Base-by-base conservation (phyloP, 768 basidiomycete genomes). In the Boletus edulis region DNA sequence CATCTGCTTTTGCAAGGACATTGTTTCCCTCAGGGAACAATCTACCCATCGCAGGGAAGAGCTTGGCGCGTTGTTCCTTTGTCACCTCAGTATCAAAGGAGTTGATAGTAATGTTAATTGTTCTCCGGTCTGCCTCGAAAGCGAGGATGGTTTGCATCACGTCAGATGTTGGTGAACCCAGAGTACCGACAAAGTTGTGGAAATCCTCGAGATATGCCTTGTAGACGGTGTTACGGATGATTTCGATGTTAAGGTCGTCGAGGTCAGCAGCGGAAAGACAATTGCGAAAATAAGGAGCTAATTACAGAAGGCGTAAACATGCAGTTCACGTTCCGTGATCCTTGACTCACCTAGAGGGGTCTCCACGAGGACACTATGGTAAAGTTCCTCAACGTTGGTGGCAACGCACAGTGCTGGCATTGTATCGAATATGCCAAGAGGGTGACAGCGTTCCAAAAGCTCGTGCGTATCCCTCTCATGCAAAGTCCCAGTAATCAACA, bases 391-490 rank as follows among this genome's bases (percentile, higher is more conserved):
- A 13, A 98, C 94, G 65, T 97, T 99, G 39, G 96, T 98, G 5
- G 97, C 95, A 10, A 98, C 96, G 66, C 95, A 98, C n/a, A 99
- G 78, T 7, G 95, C 96, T 12, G 97, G 94, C 94, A 99, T 96
- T 10, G 95, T 94, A 66, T 99, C 97, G 66, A 99, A 99, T 41
- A 94, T 82, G 17, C 97, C 97, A 37, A 99, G 79, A 3, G 97
- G 97, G 67, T 99, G 97, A 75, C 97, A 99, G 37, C 97, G 85
- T 63, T 95, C 93, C 37, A 99, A 76, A 4, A 99, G 83, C 68
- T 99, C 97, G 61, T 97, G 93, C 3, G 96, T 98, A 71, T 98
- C 96, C 54, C 97, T 82, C 73, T 98, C 95, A 66, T 98, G 95
- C 34, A 99, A 75, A 1, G 96, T 98, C 20, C 97, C 97, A 15